A percentile compares a stretch with the other conserved stretches of the same genome.
Evolutionary conservation across 176 grass and related monocot species (phyloP).

Genomic region (Juncus inflexus): DNA sequence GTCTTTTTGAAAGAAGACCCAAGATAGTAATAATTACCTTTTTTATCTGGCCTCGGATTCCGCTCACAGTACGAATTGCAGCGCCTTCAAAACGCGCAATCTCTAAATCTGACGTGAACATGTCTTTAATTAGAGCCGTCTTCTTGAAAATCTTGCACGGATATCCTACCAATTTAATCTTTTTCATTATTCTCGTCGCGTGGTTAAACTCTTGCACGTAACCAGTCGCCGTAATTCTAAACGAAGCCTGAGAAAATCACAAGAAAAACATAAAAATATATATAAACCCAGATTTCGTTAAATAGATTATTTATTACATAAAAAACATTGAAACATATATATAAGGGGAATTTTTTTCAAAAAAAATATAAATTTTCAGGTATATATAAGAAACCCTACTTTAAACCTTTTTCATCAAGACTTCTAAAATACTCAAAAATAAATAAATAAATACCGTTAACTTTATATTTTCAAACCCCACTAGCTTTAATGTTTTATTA

Average conservation of each 20-base stretch:
- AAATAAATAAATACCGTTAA: no score
- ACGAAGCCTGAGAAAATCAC: conserved; percentile 51
- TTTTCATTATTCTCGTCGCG: conserved; percentile 85
- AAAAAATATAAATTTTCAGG: no score
- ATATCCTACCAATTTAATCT: conserved; percentile 79
- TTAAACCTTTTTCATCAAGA: no score
- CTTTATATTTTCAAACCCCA: no score
- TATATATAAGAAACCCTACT: no score
- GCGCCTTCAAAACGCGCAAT: conserved; percentile 99
- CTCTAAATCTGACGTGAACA: conserved; percentile 97
- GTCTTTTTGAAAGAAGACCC: no score
- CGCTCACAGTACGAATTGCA: conserved; percentile 75
- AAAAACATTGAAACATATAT: not conserved
- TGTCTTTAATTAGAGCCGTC: conserved; percentile 84
- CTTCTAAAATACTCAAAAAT: no score
- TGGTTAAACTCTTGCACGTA: conserved; percentile 97
- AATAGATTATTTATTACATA: not conserved
- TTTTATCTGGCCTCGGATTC: conserved; percentile 91
- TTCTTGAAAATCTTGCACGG: conserved; percentile 98
- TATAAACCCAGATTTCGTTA: not conserved
- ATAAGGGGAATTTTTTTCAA: not conserved
- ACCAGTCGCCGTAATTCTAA: conserved; percentile 70
- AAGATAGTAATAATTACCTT: conserved; percentile 51
- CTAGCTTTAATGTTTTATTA: no score
- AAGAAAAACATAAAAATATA: conserved; percentile 32